Evolutionary conservation across 352 stramenopile genomes (phyloP).

Genomic region (Peronospora tabacina): DNA sequence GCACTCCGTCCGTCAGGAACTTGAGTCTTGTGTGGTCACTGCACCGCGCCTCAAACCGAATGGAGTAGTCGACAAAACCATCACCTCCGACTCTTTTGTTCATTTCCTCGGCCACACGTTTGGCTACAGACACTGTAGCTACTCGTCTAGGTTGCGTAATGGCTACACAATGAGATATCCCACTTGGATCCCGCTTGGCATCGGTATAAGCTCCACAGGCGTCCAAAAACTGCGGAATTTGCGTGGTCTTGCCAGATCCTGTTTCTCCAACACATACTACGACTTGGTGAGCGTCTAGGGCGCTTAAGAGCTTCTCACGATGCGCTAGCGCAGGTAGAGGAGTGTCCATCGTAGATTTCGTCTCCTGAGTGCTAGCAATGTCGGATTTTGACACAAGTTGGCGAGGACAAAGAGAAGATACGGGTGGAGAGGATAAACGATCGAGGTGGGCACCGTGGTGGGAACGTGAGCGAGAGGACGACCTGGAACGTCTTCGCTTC

Average conservation of each 20-base stretch:
- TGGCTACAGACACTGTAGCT: slow-evolving; percentile 94
- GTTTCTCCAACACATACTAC: slow-evolving; percentile 90
- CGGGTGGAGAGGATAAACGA: not conserved
- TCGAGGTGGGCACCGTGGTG: slow-evolving; percentile 1
- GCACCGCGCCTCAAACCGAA: slow-evolving; percentile 95
- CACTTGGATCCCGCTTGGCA: slow-evolving; percentile 11
- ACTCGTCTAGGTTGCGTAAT: slow-evolving; percentile 93
- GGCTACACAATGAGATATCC: slow-evolving; percentile 38
- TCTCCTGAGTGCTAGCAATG: slow-evolving; percentile 15
- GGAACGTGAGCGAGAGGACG: slow-evolving; percentile 10
- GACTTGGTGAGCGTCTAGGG: slow-evolving; percentile 43
- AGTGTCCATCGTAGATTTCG: slow-evolving; percentile 1
- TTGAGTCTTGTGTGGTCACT: slow-evolving; percentile 61
- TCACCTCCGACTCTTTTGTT: slow-evolving; percentile 37
- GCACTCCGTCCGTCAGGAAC: slow-evolving; percentile 76
- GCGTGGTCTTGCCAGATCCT: slow-evolving; percentile 93
- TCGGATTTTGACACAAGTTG: slow-evolving; percentile 7
- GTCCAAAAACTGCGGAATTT: slow-evolving; percentile 72
- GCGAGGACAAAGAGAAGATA: slow-evolving; percentile 1
- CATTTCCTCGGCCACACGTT: slow-evolving; percentile 96
- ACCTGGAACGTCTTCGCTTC: slow-evolving; percentile 19
- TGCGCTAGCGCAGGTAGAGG: slow-evolving; percentile 34
- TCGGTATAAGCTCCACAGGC: slow-evolving; percentile 31
- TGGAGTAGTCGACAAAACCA: slow-evolving; percentile 89
- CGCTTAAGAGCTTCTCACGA: slow-evolving; percentile 48